These are phyloP conservation scores for Abrus pulchellus DNA, from an alignment of 306 rosid species.

Conservation along the genomic window DNA sequence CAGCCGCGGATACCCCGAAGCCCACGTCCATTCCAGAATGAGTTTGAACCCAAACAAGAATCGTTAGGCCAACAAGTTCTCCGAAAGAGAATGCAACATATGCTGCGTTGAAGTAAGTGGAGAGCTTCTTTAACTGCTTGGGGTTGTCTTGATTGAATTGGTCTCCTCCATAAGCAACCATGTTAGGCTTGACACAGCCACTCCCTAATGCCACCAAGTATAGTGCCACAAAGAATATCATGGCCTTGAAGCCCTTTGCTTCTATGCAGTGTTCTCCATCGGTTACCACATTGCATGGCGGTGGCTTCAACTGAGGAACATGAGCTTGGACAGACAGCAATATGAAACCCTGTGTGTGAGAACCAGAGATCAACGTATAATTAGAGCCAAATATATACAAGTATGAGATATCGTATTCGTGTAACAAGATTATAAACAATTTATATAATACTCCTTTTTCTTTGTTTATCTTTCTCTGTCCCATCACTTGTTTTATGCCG, in stretches of 20 bases:
- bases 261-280: slow-evolving; percentile 62
- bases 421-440: no score
- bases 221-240: slow-evolving; percentile 81
- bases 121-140: slow-evolving; percentile 66
- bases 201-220: slow-evolving; percentile 95
- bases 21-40: slow-evolving; percentile 99
- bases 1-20: slow-evolving; percentile 93
- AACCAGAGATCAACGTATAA: not conserved
- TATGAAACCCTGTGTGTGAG: slow-evolving; percentile 74
- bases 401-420: no score
- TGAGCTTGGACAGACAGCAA: slow-evolving; percentile 96
- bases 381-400: not conserved
- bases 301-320: slow-evolving; percentile 83
- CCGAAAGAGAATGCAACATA: slow-evolving; percentile 93
- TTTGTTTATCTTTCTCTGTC: no score
- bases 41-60: slow-evolving; percentile 95
- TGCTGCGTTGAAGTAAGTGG: slow-evolving; percentile 89
- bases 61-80: slow-evolving; percentile 82
- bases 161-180: slow-evolving; percentile 95
- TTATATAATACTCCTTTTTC: no score
- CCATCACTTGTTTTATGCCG: no score
- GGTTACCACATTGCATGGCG: slow-evolving; percentile 60
- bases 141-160: slow-evolving; percentile 70
- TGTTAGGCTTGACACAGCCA: slow-evolving; percentile 95
- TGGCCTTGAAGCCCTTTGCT: slow-evolving; percentile 81